Percentiles rank a stretch among this genome's conserved stretches.
Conservation (phyloP, 1,284 basidiomycete genomes). For the Marasmius sp. region DNA sequence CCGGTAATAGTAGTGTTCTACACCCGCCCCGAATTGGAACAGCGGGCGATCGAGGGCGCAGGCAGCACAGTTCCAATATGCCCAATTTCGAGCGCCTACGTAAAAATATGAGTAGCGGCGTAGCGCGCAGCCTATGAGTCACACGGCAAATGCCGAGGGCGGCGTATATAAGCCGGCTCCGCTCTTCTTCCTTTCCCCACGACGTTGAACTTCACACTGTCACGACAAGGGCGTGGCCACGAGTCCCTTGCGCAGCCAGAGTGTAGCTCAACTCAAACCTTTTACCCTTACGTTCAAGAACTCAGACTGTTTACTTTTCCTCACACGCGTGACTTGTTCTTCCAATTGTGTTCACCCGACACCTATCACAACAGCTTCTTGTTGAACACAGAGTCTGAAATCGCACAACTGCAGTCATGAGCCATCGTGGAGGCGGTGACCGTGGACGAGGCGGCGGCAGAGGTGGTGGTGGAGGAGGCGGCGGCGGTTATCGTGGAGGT, state of each 20-base stretch:
- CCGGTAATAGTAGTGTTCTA: neutral
- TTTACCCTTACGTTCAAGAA: neutral
- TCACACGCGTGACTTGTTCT: neutral
- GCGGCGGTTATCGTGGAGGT: slow-evolving; percentile 9
- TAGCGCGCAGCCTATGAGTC: neutral
- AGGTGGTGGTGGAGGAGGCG: no score
- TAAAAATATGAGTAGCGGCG: no score
- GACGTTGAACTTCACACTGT: slow-evolving; percentile 3
- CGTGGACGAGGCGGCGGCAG: no score
- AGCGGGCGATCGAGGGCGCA: no score
- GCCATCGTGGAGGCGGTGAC: no score
- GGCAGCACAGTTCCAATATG: no score
- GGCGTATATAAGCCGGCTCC: neutral
- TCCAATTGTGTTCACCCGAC: neutral
- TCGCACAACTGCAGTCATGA: no score
- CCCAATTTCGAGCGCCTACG: no score
- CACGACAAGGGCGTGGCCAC: neutral
- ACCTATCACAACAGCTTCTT: neutral
- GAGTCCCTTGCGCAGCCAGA: neutral
- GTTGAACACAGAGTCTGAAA: no score
- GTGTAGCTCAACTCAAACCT: neutral
- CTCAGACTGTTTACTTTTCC: neutral
- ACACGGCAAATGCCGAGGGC: neutral
- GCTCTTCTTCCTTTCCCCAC: neutral
- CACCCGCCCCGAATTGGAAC: no score